Evolutionary conservation across 306 rosid genomes (phyloP), one percentile per base, ranked within the genome.

Genomic region (Casuarina equisetifolia): DNA sequence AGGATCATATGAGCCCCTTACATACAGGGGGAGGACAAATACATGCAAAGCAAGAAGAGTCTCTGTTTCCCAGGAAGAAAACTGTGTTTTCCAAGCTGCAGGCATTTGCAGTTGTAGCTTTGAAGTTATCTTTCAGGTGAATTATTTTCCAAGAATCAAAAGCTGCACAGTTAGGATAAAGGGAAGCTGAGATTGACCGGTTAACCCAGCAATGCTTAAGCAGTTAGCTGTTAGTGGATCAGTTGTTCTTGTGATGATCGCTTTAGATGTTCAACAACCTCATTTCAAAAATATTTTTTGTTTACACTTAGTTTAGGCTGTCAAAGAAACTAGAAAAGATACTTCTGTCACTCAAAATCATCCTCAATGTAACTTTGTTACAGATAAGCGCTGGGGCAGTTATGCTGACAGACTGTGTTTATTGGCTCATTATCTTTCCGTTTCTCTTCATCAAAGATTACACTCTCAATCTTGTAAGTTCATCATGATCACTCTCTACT

Each of bases 341-440:
- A 74, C 81, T 25, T 36, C 70, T 43, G 76, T 73, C 49, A 74
- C 74, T 83, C 61, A 53, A 20, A 20, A 71, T 79, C 59, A 72
- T 73, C 39, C 80, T 69, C 45, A 17, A 35, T 81, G 75, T 77
- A 62, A 55, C 32, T 64, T 55, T 66, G 39, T 53, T 71, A 73
- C 88, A 92, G 95, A 88, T 83, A 44, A 86, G 70, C 84, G 92
- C 90, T 72, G 97, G 97, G 63, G 87, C 92, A 9, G 97, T 92
- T 81, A 74, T 88, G 88, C 86, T 90, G 59, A 92, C 92, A 45
- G 96, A 92, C 80, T 66, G 70, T 54, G 38, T 92, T 59, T 88
- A 84, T 74, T 92, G 97, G 96, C 3, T 80, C 70, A 38, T 92
- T 68, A 87, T 92, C 59, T 88, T 88, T 82, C 96, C 96, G 3